These are phyloP conservation scores for Backusella tarrabulga DNA, from an alignment of 192 early-diverging fungal species.

Conservation along the genomic window DNA sequence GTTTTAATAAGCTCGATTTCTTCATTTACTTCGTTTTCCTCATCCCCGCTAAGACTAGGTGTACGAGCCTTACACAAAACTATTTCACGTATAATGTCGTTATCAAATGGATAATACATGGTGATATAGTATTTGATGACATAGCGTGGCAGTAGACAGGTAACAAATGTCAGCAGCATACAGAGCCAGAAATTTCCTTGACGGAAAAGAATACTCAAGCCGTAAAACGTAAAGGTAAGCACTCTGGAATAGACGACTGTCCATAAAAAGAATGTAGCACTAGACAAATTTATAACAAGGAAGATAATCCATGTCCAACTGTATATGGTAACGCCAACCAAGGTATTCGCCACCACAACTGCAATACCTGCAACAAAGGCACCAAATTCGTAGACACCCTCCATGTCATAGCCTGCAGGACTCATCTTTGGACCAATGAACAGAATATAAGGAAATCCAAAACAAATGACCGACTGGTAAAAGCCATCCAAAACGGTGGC, in stretches of 20 bases:
- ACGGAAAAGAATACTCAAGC: conserved; percentile 51
- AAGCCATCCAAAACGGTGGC: conserved; percentile 57
- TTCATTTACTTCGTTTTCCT: conserved; percentile 20
- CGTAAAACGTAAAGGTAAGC: conserved; percentile 24
- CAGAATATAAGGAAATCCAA: conserved; percentile 56
- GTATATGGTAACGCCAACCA: conserved; percentile 73
- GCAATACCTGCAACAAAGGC: conserved; percentile 70
- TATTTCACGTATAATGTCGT: conserved; percentile 85
- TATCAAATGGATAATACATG: conserved; percentile 75
- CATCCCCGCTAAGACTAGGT: not conserved
- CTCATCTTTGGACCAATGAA: conserved; percentile 45
- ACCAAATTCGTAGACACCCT: conserved; percentile 66
- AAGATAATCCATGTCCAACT: conserved; percentile 75
- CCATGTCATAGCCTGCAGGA: conserved; percentile 29
- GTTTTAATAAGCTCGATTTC: not conserved
- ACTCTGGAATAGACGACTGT: conserved; percentile 55
- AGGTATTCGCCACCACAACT: conserved; percentile 74
- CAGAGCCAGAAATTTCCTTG: conserved; percentile 69
- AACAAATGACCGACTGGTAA: conserved; percentile 60
- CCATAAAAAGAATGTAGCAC: conserved; percentile 58
- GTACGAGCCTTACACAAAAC: conserved; percentile 31
- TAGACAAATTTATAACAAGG: conserved; percentile 43
- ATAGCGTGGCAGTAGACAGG: conserved; percentile 78
- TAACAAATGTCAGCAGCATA: conserved; percentile 50
- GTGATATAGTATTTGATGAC: conserved; percentile 64